These are phyloP conservation scores for Eucalyptus urophylla DNA, from an alignment of 345 rosid species.

Conservation along the genomic window DNA sequence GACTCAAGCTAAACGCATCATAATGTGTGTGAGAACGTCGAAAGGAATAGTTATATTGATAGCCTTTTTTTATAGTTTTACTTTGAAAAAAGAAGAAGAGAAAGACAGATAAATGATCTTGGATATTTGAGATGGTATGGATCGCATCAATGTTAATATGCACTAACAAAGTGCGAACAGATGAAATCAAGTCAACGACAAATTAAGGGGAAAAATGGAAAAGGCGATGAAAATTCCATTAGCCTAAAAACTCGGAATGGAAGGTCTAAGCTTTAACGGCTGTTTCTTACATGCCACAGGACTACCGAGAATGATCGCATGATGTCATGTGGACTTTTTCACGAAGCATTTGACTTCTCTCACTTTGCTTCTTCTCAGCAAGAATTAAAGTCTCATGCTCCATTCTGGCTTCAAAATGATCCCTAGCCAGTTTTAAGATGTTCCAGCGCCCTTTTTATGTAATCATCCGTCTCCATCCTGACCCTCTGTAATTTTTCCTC, in stretches of 20 bases:
- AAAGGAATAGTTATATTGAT: background rate
- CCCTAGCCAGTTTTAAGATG: slow-evolving; percentile 51
- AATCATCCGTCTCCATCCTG: slow-evolving; percentile 34
- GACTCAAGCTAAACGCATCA: background rate
- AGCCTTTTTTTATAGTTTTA: background rate
- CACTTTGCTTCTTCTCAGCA: slow-evolving; percentile 54
- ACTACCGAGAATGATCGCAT: background rate
- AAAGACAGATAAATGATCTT: background rate
- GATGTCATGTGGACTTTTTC: too few relatives aligned
- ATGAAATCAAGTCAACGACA: background rate
- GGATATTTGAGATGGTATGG: background rate
- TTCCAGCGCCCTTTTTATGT: slow-evolving; percentile 49
- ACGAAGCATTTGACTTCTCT: slow-evolving; percentile 49
- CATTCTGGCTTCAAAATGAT: slow-evolving; percentile 55
- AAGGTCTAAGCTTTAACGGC: background rate
- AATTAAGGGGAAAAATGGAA: background rate
- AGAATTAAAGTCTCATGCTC: slow-evolving; percentile 47
- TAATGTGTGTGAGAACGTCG: background rate
- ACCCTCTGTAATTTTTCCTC: slow-evolving; percentile 60
- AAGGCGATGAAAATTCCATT: background rate
- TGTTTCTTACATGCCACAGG: background rate
- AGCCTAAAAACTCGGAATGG: background rate
- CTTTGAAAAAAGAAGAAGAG: background rate
- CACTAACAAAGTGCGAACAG: background rate
- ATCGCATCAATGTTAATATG: background rate